Conservation (phyloP, 2,329 filamentous ascomycete genomes). For the Aspergillus versicolor region DNA sequence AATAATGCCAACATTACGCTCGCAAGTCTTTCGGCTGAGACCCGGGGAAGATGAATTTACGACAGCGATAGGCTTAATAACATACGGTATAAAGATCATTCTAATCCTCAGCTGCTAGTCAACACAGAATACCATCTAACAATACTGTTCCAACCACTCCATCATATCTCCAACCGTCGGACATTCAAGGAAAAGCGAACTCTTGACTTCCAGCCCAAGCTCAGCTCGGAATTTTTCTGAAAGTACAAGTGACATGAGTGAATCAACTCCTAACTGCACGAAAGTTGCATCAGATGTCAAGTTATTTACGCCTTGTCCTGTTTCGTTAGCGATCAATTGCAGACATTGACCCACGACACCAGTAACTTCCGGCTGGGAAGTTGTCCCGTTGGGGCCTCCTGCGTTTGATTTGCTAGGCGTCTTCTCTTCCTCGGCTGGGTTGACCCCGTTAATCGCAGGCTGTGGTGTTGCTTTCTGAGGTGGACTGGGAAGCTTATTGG, state of each 20-base stretch:
- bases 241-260: constrained; percentile 37
- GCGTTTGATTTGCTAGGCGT: neutral
- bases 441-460: neutral
- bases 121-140: neutral
- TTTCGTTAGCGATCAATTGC: constrained; percentile 29
- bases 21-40: neutral
- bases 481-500: neutral
- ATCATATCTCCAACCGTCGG: constrained; percentile 21
- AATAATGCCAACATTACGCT: neutral
- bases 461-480: neutral
- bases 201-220: constrained; percentile 30
- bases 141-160: constrained; percentile 16
- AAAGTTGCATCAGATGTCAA: constrained; percentile 27
- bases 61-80: neutral
- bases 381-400: neutral
- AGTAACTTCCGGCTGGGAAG: neutral
- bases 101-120: neutral
- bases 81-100: neutral
- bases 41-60: neutral
- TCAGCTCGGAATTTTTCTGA: constrained; percentile 32
- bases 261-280: constrained; percentile 36
- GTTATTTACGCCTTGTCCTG: constrained; percentile 22
- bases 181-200: constrained; percentile 25
- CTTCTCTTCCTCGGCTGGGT: neutral
- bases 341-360: constrained; percentile 18